Evolutionary conservation across 805 yeast species (phyloP), one percentile per base, ranked within the genome.

Genomic region (Jamesozyma spencerorum): DNA sequence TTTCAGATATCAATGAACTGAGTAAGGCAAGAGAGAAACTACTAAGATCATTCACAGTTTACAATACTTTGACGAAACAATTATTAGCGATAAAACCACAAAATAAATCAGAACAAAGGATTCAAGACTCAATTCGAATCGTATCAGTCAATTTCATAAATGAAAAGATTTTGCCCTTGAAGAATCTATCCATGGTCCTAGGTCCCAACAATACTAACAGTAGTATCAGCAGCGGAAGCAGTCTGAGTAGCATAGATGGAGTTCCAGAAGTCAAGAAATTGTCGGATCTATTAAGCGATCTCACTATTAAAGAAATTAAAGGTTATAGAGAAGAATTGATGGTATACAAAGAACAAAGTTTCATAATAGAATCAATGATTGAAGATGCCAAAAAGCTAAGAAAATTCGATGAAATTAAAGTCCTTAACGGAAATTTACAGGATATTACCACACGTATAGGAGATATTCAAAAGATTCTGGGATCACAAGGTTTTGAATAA

Each of bases 341-440:
- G 81, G 96, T 90, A 10, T 62, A 86, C 54, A 81, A 81, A 45
- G 97, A 88, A 55, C 97, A 88, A 53, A 69, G 71, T 49, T 88
- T 74, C 49, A 60, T 90, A 45, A 78, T 90, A 2, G 74, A 76
- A 43, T 70, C 75, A 13, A 74, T 81, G 73, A 71, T 84, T 20
- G 67, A 69, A 2, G 75, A 71, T 12, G 75, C 80, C 29, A 83
- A 79, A 44, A 71, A 69, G 47, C 77, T 73, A 38, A 64, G 97
- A 34, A 75, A 77, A 47, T 85, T 85, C 53, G 96, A 87, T 42
- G 95, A 85, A 55, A 61, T 85, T 33, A 65, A 63, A 10, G 70
- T 83, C 1, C 63, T 90, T 42, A 72, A 72, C 28, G 67, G 59
- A 17, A 84, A 82, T 41, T 53, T 78, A 37, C 57, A 55, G 4